Evolutionary conservation across 164 flowering plant genomes (phyloP), one percentile per base, ranked within the genome.

Genomic region (Tetrastigma voinierianum): DNA sequence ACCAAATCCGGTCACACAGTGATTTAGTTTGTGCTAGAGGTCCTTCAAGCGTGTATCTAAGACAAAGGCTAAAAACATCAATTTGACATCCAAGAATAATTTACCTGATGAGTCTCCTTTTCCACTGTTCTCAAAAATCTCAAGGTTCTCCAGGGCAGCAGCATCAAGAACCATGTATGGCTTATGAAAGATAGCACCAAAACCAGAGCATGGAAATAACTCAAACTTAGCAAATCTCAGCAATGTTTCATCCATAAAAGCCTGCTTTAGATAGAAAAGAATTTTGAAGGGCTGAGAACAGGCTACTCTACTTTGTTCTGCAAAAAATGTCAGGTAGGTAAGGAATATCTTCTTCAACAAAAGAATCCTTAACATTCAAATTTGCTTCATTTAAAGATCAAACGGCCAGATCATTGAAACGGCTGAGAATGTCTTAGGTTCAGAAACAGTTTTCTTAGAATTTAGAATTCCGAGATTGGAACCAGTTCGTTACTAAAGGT

Each of bases 141-240:
- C 99, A 72, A 96, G 96, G 72, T 89, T 96, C 72, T 91, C 98
- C 59, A 93, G 49, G 12, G 99, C 98, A 69, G 97, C 87, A 61
- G 98, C 88, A 86, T 96, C 97, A 76, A 96, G 92, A 62, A 86
- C 78, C 96, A 93, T 83, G 72, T 88, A 82, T 72, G 87, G 80
- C 65, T 83, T 89, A 68, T 84, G 82, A 60, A 77, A 45, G 51
- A 85, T 55, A 70, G 82, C 77, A 67, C 72, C 51, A 46, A 83
- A 75, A 69, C 84, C 88, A 66, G 85, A 80, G 69, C 81, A 79
- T 13, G 91, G 96, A 67, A 96, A 91, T 51, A 76, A 62, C 71
- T 96, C 98, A 81, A 84, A 93, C 67, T 89, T 88, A 5, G 96
- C 99, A 86, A 81, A 96, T 76, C 86, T 85, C 74, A 96, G 93